Evolutionary conservation across 148 eudicot genomes (phyloP).

Genomic region (Rhododendron molle): DNA sequence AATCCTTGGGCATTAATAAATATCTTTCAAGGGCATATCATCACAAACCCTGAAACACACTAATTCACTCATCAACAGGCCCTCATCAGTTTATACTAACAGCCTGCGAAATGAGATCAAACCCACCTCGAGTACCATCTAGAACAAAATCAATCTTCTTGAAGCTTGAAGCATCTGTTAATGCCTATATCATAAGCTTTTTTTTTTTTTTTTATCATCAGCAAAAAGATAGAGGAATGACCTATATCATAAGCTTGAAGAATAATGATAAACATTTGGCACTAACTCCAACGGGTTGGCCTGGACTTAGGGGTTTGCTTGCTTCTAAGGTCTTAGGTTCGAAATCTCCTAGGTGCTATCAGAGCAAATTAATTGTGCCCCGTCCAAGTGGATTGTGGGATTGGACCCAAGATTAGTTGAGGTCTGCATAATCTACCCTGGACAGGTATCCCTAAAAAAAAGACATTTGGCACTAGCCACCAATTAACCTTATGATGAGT

Average conservation of each 20-base stretch:
- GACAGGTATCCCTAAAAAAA: too few relatives aligned
- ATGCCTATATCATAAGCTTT: neutral
- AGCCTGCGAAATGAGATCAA: neutral
- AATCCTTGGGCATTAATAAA: neutral
- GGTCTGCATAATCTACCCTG: too few relatives aligned
- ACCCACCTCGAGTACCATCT: neutral
- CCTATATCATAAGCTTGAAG: neutral
- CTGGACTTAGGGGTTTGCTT: too few relatives aligned
- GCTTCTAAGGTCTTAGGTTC: too few relatives aligned
- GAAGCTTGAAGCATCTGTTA: neutral
- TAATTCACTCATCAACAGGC: neutral
- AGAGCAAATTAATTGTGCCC: too few relatives aligned
- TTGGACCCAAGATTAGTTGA: too few relatives aligned
- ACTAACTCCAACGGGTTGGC: neutral
- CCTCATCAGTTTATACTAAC: neutral
- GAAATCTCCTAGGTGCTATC: too few relatives aligned
- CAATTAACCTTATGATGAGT: neutral
- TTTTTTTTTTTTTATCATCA: too few relatives aligned
- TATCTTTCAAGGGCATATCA: neutral
- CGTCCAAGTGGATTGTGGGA: too few relatives aligned
- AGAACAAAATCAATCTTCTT: neutral
- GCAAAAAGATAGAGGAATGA: too few relatives aligned
- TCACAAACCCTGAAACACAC: neutral
- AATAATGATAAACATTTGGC: neutral
- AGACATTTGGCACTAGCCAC: neutral